Evolutionary conservation across 2,329 filamentous ascomycete genomes (phyloP).

Genomic region (Ophiostoma sp.): DNA sequence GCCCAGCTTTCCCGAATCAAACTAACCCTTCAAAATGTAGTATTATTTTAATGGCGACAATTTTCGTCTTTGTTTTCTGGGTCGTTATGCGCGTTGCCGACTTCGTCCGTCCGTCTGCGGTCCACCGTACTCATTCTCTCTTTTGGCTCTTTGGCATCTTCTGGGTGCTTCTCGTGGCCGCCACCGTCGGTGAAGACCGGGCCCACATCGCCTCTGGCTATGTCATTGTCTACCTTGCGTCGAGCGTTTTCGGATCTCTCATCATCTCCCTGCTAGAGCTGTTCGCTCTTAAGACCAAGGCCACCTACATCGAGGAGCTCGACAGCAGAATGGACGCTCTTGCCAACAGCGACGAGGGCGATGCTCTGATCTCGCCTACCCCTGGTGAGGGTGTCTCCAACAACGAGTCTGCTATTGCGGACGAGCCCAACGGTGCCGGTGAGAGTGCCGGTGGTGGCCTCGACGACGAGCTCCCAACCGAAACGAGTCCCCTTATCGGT

Average conservation of each 20-base stretch:
- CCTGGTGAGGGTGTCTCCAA: slow-evolving; percentile 39
- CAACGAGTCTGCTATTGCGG: slow-evolving; percentile 34
- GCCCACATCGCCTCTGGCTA: slow-evolving; percentile 75
- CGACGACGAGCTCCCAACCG: slow-evolving; percentile 47
- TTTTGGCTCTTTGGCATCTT: slow-evolving; percentile 80
- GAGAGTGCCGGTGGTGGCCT: slow-evolving; percentile 40
- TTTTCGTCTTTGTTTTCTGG: slow-evolving; percentile 82
- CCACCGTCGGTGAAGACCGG: slow-evolving; percentile 75
- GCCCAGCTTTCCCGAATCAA: too few species aligned
- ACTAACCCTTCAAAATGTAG: slow-evolving; percentile 34
- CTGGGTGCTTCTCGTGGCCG: slow-evolving; percentile 70
- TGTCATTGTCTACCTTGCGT: slow-evolving; percentile 76
- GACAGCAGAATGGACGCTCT: slow-evolving; percentile 34
- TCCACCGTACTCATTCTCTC: slow-evolving; percentile 77
- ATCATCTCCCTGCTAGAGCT: slow-evolving; percentile 77
- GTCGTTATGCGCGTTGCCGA: slow-evolving; percentile 76
- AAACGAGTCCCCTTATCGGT: slow-evolving; percentile 54
- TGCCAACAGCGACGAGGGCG: slow-evolving; percentile 29
- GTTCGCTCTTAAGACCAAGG: slow-evolving; percentile 71
- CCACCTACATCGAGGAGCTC: slow-evolving; percentile 63
- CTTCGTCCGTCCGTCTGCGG: slow-evolving; percentile 77
- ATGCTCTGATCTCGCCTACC: slow-evolving; percentile 44
- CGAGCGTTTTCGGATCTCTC: slow-evolving; percentile 70
- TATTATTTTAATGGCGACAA: slow-evolving; percentile 81
- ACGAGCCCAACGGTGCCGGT: slow-evolving; percentile 25